A percentile compares a stretch with the other conserved stretches of the same genome.
Evolutionary conservation across 768 basidiomycete genomes (phyloP).

Genomic region (Cyclocybe aegerita): DNA sequence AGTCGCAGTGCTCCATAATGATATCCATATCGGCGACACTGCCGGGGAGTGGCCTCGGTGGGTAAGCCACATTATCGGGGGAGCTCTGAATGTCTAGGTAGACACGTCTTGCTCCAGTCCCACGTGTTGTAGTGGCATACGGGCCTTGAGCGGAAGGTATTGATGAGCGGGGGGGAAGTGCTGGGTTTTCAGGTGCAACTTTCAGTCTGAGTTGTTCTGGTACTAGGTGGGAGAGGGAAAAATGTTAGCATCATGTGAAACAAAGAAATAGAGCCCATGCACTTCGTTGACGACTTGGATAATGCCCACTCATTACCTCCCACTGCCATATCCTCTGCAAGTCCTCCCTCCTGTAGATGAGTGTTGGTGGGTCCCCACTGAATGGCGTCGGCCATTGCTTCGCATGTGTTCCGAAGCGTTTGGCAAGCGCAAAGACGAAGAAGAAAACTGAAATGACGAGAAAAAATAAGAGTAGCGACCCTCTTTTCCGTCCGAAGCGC

Average conservation of each 20-base stretch:
- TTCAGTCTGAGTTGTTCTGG: slow-evolving; percentile 67
- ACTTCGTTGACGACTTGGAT: slow-evolving; percentile 82
- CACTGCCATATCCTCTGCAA: slow-evolving; percentile 92
- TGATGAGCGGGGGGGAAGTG: slow-evolving; percentile 54
- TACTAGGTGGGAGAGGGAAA: slow-evolving; percentile 40
- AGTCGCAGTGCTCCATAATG: slow-evolving; percentile 93
- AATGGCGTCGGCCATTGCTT: slow-evolving; percentile 64
- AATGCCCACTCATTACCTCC: slow-evolving; percentile 93
- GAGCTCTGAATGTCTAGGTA: slow-evolving; percentile 72
- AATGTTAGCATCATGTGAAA: not conserved
- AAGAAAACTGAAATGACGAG: slow-evolving; percentile 60
- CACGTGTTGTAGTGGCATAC: slow-evolving; percentile 58
- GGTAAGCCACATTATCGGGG: slow-evolving; percentile 71
- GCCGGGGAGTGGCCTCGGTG: slow-evolving; percentile 83
- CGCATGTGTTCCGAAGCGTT: slow-evolving; percentile 58
- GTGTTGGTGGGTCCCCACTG: slow-evolving; percentile 60
- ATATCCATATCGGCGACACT: slow-evolving; percentile 87
- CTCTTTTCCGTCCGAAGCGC: slow-evolving; percentile 60
- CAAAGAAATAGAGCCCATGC: slow-evolving; percentile 29
- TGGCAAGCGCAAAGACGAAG: slow-evolving; percentile 57
- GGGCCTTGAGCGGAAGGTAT: slow-evolving; percentile 35
- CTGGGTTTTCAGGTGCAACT: slow-evolving; percentile 64
- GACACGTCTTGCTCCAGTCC: slow-evolving; percentile 73
- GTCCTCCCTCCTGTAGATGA: slow-evolving; percentile 76
- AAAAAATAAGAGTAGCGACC: slow-evolving; percentile 48